Evolutionary conservation across 768 basidiomycete genomes (phyloP), one percentile per base, ranked within the genome.

Genomic region (Suillus fuscotomentosus): DNA sequence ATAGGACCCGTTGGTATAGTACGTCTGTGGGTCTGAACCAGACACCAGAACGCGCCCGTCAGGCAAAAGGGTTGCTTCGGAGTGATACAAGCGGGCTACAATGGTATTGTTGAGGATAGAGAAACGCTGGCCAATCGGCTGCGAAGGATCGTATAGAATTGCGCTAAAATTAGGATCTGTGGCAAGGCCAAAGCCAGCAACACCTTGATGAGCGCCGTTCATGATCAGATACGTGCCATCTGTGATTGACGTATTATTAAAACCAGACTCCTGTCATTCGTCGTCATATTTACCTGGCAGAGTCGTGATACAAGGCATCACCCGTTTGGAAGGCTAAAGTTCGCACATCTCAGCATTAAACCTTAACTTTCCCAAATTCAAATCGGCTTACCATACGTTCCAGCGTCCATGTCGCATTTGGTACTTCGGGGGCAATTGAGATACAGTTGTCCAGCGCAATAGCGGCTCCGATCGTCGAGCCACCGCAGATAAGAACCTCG

Each of bases 31-130:
- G 68, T 90, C 91, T 11, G 89, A 91, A 0, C 91, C 92, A 10
- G 91, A 90, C 45, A 94, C 80, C 54, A 93, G 77, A 38, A 93
- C 83, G 6, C 89, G 86, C 5, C 87, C 92, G 67, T 92, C 91
- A 0, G 88, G 88, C 24, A 93, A 83, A 13, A 93, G 83, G 31
- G 84, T 86, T 4, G 89, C 89, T 71, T 87, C 90, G 0, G 91
- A 92, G 73, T 92, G 91, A 68, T 92, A 94, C 73, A 93, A 67
- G 17, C 92, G 86, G 0, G 90, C 84, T 31, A 94, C 86, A 48
- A 86, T 90, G 34, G 90, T 92, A 24, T 74, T 83, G 71, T 81
- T 81, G 56, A 90, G 81, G 69, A 91, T 85, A 10, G 91, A 86
- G 66, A 91, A 79, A 41, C 91, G 87, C 45, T 86, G 82, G 11